Conservation (phyloP, 805 yeast species). For the Candida methanosorbosa region DNA sequence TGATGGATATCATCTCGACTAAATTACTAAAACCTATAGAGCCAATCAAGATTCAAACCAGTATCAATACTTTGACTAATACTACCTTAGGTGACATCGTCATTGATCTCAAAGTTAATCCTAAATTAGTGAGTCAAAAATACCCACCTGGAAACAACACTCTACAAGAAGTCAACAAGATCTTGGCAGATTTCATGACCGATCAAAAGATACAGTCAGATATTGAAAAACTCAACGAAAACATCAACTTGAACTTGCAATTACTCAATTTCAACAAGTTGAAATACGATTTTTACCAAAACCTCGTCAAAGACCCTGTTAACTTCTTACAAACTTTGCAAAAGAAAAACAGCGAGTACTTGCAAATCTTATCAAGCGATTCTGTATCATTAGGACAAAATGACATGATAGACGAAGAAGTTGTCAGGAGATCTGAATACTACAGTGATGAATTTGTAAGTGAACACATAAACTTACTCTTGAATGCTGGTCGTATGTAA, state of each 20-base stretch:
- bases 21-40: conserved; percentile 68
- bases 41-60: conserved; percentile 73
- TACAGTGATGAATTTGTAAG: conserved; percentile 71
- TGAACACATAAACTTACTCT: conserved; percentile 70
- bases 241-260: conserved; percentile 37
- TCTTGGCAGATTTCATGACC: conserved; percentile 34
- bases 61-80: conserved; percentile 66
- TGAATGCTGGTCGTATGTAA: conserved; percentile 40
- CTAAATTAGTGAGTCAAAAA: conserved; percentile 27
- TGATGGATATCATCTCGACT: conserved; percentile 58
- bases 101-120: conserved; percentile 59
- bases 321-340: conserved; percentile 65
- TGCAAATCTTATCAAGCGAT: conserved; percentile 82
- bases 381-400: conserved; percentile 25
- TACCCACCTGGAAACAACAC: conserved; percentile 23
- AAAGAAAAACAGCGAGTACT: conserved; percentile 73
- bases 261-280: conserved; percentile 47
- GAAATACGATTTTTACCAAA: conserved; percentile 71
- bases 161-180: conserved; percentile 31
- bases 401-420: conserved; percentile 59
- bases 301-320: conserved; percentile 70
- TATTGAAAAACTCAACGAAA: conserved; percentile 24
- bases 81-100: conserved; percentile 75
- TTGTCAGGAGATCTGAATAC: conserved; percentile 75
- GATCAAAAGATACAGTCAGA: conserved; percentile 34